A percentile compares a stretch with the other conserved stretches of the same genome.
Evolutionary conservation across 2,329 filamentous ascomycete species (phyloP).

Genomic region (Coleophoma cylindrospora): DNA sequence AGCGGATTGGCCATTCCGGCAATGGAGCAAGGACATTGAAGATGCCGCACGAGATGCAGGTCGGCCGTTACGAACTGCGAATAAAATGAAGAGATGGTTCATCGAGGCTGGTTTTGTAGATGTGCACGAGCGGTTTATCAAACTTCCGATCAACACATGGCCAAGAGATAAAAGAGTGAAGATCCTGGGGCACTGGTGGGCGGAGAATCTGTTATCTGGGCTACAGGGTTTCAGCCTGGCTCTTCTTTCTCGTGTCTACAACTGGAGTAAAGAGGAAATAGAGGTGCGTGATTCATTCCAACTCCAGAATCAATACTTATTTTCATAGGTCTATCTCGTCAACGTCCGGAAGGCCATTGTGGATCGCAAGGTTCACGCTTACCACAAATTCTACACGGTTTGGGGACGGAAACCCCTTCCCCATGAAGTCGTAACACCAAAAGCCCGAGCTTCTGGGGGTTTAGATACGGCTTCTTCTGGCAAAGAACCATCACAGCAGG

Average conservation of each 20-base stretch:
- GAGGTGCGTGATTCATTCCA: constrained; percentile 3
- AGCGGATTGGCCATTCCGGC: constrained; percentile 27
- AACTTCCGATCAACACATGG: constrained; percentile 48
- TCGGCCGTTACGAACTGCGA: constrained; percentile 29
- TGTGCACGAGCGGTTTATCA: constrained; percentile 23
- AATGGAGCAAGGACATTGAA: constrained; percentile 4
- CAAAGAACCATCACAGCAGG: too few relatives aligned
- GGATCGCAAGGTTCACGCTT: constrained; percentile 8
- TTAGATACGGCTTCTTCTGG: too few relatives aligned
- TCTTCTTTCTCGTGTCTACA: constrained; percentile 5
- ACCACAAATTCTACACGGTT: constrained; percentile 8
- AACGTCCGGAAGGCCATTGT: constrained; percentile 3
- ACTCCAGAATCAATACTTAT: background rate
- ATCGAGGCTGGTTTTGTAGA: constrained; percentile 21
- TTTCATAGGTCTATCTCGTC: constrained; percentile 3
- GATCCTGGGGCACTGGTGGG: constrained; percentile 3
- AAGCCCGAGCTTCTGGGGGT: background rate
- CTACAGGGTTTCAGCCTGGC: constrained; percentile 10
- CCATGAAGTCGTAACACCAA: background rate
- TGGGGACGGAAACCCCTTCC: constrained; percentile 7
- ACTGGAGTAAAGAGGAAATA: constrained; percentile 11
- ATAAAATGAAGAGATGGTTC: constrained; percentile 11
- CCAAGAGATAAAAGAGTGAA: constrained; percentile 27
- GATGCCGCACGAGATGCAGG: constrained; percentile 22
- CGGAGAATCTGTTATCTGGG: constrained; percentile 4